phyloP scores from a whole-genome alignment of 176 grass and related monocot species.

The Aegilops umbellulata region DNA sequence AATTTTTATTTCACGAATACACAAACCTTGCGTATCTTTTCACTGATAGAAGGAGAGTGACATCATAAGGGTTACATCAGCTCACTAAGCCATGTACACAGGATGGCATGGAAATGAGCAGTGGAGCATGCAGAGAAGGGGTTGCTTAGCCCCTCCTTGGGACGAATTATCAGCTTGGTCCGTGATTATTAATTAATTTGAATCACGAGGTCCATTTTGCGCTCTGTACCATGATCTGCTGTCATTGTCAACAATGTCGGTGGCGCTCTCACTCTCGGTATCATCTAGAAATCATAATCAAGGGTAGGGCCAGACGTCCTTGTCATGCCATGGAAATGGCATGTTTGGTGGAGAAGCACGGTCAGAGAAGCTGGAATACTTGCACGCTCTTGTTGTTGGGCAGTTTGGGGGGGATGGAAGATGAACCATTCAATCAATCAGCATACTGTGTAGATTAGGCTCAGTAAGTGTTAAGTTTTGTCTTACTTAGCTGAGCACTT shows the following conservation, averaged over 20 bases:
- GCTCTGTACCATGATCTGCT: slow-evolving; percentile 39
- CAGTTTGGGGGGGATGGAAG: slow-evolving; percentile 19
- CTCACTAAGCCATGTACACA: too few relatives aligned
- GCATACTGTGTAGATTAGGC: slow-evolving; percentile 7
- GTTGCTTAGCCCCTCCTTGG: background rate
- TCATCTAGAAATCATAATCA: slow-evolving; percentile 11
- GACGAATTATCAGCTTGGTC: slow-evolving; percentile 5
- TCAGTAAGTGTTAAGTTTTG: slow-evolving; percentile 2
- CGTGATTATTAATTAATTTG: slow-evolving; percentile 19
- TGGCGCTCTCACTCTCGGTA: background rate
- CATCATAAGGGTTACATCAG: too few relatives aligned
- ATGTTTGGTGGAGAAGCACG: slow-evolving; percentile 44
- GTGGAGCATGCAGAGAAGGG: too few relatives aligned
- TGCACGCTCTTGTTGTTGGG: slow-evolving; percentile 7
- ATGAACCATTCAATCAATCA: slow-evolving; percentile 25
- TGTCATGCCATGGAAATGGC: slow-evolving; percentile 36
- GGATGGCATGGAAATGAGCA: too few relatives aligned
- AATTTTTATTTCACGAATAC: too few relatives aligned
- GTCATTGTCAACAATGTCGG: slow-evolving; percentile 38
- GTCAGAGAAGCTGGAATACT: slow-evolving; percentile 22
- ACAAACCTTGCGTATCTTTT: too few relatives aligned
- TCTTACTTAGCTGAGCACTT: slow-evolving; percentile 28
- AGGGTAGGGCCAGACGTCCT: slow-evolving; percentile 25
- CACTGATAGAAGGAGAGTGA: too few relatives aligned
- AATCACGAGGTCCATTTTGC: slow-evolving; percentile 36